Evolutionary conservation across 176 grass and related monocot species (phyloP), one percentile per base, ranked within the genome.

Genomic region (Hsuehochloa calcarea): DNA sequence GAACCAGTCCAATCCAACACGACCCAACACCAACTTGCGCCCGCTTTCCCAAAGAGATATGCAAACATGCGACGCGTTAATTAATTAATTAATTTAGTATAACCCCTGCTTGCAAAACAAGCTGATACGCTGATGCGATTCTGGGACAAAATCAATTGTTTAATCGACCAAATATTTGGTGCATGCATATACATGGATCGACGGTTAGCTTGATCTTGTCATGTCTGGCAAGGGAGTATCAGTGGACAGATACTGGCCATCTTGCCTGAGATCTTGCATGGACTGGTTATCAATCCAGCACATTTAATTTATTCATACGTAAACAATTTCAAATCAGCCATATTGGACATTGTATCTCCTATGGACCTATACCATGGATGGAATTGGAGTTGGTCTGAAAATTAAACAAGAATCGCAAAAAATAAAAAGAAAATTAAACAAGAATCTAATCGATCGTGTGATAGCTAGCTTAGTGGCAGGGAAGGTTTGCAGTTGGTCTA

Each of bases 241-340:
- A 12, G 26, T 2, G 64, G 26, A 68, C 47, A 39, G 78, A 81
- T 81, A 50, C 64, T 54, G 63, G 12, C n/a, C 63, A 68, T 80
- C 20, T 61, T 22, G 63, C 46, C 17, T 39, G 29, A 40, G 78
- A 81, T 68, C 63, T 38, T 68, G 46, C 64, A 17, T 68, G 31
- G 45, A 68, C 16, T 26, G 61, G 27, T 49, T 23, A 80, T 1
- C 43, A 65, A 49, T 80, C 26, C 27, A 51, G 6, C 35, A 25
- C 31, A 16, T 50, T 11, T 40, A 6, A 60, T 31, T 34, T 34
- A 16, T 50, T 49, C 26, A 5, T 2, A 23, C 5, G 41, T 26
- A 43, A 34, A 64, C 6, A 80, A 34, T 44, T n/a, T 35, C 77
- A n/a, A 35, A 80, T 49, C 43, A 31, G 13, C 76, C 37, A 15